A percentile compares a stretch with the other conserved stretches of the same genome.
These are phyloP conservation scores for Rhypophila decipiens DNA, from an alignment of 495 filamentous ascomycete species.

Conservation along the genomic window DNA sequence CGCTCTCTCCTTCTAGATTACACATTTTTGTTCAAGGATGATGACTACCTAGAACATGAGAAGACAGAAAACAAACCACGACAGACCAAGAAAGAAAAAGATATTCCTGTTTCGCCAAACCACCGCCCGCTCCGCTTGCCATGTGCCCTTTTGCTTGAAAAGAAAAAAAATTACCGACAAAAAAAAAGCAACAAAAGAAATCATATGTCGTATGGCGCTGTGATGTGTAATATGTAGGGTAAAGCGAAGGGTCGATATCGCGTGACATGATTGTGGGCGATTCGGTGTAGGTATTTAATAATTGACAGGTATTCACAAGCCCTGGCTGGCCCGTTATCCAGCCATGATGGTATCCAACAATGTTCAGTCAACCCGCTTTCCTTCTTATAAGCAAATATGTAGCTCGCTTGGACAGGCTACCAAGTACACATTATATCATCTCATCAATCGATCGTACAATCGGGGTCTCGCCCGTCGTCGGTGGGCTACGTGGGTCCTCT, in stretches of 20 bases:
- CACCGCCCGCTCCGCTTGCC: background rate
- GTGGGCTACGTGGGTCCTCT: slow-evolving; percentile 59
- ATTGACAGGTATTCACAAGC: no score
- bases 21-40: slow-evolving; percentile 21
- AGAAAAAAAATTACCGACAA: background rate
- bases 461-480: slow-evolving; percentile 56
- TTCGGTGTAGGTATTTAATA: no score
- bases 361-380: no score
- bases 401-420: no score
- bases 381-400: no score
- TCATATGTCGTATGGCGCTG: background rate
- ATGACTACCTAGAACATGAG: no score
- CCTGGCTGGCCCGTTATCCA: no score
- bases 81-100: no score
- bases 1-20: slow-evolving; percentile 16
- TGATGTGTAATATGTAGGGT: no score
- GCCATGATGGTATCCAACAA: no score
- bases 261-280: no score
- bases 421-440: slow-evolving; percentile 39
- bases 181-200: background rate
- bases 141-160: background rate
- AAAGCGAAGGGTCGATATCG: no score
- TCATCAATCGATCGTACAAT: slow-evolving; percentile 62
- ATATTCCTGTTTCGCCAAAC: background rate
- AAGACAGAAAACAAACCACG: background rate